Evolutionary conservation across 805 yeast species (phyloP), one percentile per base, ranked within the genome.

Genomic region (Cyberlindnera suaveolens): DNA sequence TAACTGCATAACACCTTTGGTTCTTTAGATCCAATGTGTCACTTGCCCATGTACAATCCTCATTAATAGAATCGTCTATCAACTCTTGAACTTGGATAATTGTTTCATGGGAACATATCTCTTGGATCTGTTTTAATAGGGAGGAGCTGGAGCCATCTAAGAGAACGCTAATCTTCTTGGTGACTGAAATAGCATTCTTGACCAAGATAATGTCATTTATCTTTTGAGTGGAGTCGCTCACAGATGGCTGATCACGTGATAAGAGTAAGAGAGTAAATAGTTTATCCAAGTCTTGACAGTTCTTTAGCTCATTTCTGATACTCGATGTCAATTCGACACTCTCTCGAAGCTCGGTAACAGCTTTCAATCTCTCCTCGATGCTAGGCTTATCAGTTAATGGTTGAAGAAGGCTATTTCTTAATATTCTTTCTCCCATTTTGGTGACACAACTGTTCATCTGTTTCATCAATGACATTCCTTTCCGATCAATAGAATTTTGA

Each of bases 1-100:
- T 71, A 0, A 72, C 67, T 0, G 77, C 76, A 53, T 67, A 70
- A 26, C 68, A 61, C 46, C 62, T 61, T 44, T 72, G 77, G 46
- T 70, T 71, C 47, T 64, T 66, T 31, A 72, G 48, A 38, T 72
- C 74, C 5, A 68, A 46, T 1, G 67, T 53, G 1, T 63, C 55
- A 0, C 53, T 52, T 0, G 72, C 75, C 75, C 74, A 69, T 3
- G 44, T 40, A 39, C 71, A 65, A 45, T 71, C 75, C 31, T 68
- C 72, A 48, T 70, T 72, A 7, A 72, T 63, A 29, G 51, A 56
- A 3, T 52, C 52, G 37, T 66, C 45, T 2, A 72, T 66, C 6
- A 56, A 6, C 0, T 44, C 36, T 20, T 56, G 38, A 2, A 70
- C 53, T 5, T 48, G 44, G 0, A 15, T 13, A 0, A 70, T 41